Evolutionary conservation across 2,329 filamentous ascomycete genomes (phyloP), one percentile per base, ranked within the genome.

Genomic region (Penicillium sp.): DNA sequence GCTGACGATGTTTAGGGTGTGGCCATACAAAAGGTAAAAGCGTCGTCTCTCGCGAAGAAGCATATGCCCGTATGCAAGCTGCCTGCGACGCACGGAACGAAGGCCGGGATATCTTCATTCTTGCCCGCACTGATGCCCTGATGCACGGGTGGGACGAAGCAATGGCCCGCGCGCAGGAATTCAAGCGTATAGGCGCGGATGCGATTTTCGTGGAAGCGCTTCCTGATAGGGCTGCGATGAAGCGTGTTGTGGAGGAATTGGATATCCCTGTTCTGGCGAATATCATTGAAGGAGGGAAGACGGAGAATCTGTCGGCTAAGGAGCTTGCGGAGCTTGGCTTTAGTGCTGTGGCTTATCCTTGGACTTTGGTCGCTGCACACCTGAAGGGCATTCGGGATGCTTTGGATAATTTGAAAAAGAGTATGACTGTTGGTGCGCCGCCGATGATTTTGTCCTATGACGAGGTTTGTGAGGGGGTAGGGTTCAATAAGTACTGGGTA

Each of bases 11-110:
- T 33, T n/a, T 54, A 78, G 75, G 75, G n/a, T 78, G 76, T 39
- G 75, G 75, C 2, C 79, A 81, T 57, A 81, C 78, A 0, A 77
- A 77, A 37, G 79, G 78, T 0, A 81, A 81, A 60, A 69, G 70
- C 0, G 79, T 81, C 2, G 78, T 82, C 0, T 74, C 75, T 1
- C 67, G 77, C 10, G 76, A 70, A 10, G 78, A 81, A 63, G 78
- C 79, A 1, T 81, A 73, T 50, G 78, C 78, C 5, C 71, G 80
- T 1, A 74, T 78, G 53, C 77, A 78, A 59, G 80, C 79, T 2
- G 79, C 80, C 1, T 72, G 71, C 4, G 79, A 81, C 53, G 78
- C 80, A 3, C 69, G 79, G 16, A 72, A 81, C 47, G 71, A 79
- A 58, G 78, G 78, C 1, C 63, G 67, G 4, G 79, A 81, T 55